phyloP scores from a whole-genome alignment of 352 stramenopile species.

The Globisporangium irregulare region DNA sequence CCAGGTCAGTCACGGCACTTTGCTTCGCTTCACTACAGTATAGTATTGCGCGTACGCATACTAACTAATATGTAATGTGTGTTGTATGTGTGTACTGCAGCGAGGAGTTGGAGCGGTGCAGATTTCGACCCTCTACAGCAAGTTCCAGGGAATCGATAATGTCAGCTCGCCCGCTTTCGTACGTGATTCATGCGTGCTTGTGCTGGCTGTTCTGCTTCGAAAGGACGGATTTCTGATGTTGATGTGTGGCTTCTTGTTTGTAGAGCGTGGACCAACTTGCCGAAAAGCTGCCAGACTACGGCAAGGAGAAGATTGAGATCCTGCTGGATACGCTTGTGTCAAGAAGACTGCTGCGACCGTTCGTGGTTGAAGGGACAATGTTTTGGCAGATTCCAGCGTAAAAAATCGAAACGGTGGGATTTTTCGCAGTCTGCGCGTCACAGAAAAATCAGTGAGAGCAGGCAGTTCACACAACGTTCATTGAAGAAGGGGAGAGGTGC shows the following conservation, averaged over 20 bases:
- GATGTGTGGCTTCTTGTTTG: not conserved
- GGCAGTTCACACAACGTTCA: not conserved
- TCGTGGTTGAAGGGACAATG: slow-evolving; percentile 83
- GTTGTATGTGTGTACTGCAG: slow-evolving; percentile 22
- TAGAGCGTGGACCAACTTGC: slow-evolving; percentile 72
- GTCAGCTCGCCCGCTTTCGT: slow-evolving; percentile 56
- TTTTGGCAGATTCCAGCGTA: slow-evolving; percentile 74
- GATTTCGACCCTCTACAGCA: slow-evolving; percentile 83
- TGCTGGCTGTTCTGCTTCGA: not conserved
- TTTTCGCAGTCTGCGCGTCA: not conserved
- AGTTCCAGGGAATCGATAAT: slow-evolving; percentile 62
- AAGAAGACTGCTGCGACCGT: slow-evolving; percentile 65
- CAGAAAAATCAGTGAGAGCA: not conserved
- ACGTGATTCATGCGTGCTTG: slow-evolving; percentile 19
- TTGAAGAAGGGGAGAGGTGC: not conserved
- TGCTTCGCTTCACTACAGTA: not conserved
- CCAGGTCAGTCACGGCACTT: slow-evolving; percentile 38
- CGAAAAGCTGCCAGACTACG: slow-evolving; percentile 64
- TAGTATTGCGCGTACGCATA: not conserved
- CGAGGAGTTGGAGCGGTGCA: slow-evolving; percentile 74
- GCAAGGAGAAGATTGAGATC: slow-evolving; percentile 71
- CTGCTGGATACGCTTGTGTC: slow-evolving; percentile 79
- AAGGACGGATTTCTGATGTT: not conserved
- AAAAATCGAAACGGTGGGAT: not conserved
- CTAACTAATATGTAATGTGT: not conserved